Base-by-base conservation (phyloP, 2,329 filamentous ascomycete genomes). In the Penicillium hesseltinei region DNA sequence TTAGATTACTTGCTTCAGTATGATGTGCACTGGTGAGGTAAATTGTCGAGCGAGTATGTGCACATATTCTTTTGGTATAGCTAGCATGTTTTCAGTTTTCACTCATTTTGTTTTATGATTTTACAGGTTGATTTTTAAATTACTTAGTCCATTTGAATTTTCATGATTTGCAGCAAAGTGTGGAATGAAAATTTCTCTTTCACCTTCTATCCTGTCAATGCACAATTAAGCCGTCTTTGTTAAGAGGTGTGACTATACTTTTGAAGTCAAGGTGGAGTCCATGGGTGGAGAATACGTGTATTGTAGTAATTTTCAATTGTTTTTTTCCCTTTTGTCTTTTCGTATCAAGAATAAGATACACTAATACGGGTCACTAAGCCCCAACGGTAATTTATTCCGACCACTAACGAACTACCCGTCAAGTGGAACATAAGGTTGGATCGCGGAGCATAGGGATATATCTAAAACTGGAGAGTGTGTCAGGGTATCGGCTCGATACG, bases 81-180 rank as follows among this genome's bases (percentile, higher is more conserved):
- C 23, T 44, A 43, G 35, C 40, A 52, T 46, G 11, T 42, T 51
- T 49, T 33, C 5, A 5, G 11, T 33, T 33, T 52, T 42, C 15
- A 36, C 19, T 40, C 49, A 46, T 51, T 29, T 40, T 13, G 27
- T 40, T 47, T 25, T 31, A 46, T 52, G 54, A 56, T 52, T 53
- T n/a, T 29, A 39, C 15, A 25, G 19, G 3, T 29, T 29, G 29
- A 13, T 29, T 52, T 35, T 36, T 5, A 9, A 6, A 6, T 27
- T 44, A 44, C 3, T 4, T 25, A 38, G 19, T n/a, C 9, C 5
- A 27, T 27, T 2, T 21, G 0, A 19, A 31, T 39, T 40, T 46
- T 29, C 25, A 25, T 38, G 8, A 29, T 43, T 10, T 27, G 23
- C 11, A n/a, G 17, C n/a, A 45, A 19, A 35, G 15, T 15, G 0